phyloP scores from a whole-genome alignment of 306 rosid genomes.

The Potentilla sterilis region DNA sequence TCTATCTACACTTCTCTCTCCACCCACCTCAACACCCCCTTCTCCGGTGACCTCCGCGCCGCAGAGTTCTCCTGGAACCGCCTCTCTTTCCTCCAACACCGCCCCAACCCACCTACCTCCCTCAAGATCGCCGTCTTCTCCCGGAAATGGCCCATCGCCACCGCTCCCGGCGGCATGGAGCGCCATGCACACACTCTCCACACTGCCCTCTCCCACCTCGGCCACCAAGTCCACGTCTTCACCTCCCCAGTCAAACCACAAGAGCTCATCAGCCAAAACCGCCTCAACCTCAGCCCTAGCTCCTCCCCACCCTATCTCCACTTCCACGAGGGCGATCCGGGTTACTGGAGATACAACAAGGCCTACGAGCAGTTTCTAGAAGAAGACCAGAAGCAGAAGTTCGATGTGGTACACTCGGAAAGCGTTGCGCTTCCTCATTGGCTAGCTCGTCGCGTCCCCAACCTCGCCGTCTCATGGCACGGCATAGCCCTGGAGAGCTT shows the following conservation, averaged over 20 bases:
- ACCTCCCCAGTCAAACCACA: slow-evolving; percentile 54
- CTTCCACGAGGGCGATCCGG: slow-evolving; percentile 83
- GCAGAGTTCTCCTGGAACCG: slow-evolving; percentile 86
- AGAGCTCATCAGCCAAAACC: neutral
- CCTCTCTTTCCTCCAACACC: slow-evolving; percentile 40
- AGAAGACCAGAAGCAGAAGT: slow-evolving; percentile 47
- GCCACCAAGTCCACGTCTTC: slow-evolving; percentile 82
- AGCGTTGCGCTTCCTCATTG: slow-evolving; percentile 92
- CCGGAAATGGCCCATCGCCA: slow-evolving; percentile 85
- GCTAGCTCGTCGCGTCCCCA: slow-evolving; percentile 56
- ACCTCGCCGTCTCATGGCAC: slow-evolving; percentile 95
- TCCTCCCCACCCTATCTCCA: slow-evolving; percentile 66
- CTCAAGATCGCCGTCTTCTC: slow-evolving; percentile 88
- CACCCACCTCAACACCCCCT: slow-evolving; percentile 30
- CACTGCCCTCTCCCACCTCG: slow-evolving; percentile 70
- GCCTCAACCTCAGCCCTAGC: slow-evolving; percentile 22
- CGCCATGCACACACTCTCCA: slow-evolving; percentile 91
- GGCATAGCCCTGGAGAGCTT: slow-evolving; percentile 92
- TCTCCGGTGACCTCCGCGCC: slow-evolving; percentile 73
- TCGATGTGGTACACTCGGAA: slow-evolving; percentile 92
- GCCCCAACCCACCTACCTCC: slow-evolving; percentile 30
- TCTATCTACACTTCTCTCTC: slow-evolving; percentile 54
- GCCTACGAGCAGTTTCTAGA: slow-evolving; percentile 80
- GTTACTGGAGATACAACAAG: slow-evolving; percentile 84
- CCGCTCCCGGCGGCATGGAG: slow-evolving; percentile 94